Conservation (phyloP, 768 basidiomycete genomes). For the Xerocomellus dryophilus region DNA sequence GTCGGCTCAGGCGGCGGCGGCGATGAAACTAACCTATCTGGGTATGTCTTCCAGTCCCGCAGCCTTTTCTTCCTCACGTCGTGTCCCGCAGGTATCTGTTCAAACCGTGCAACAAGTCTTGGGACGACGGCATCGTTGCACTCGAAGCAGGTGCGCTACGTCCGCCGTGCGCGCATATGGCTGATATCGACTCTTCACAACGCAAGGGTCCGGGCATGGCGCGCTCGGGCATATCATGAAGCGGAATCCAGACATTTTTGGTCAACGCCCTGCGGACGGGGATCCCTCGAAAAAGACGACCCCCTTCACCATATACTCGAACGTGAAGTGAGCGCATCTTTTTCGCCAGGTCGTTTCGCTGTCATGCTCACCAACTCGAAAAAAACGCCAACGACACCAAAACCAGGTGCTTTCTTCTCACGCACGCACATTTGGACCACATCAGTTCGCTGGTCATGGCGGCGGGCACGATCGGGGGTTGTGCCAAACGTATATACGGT, state of each 20-base stretch:
- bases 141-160: slow-evolving; percentile 74
- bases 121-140: slow-evolving; percentile 80
- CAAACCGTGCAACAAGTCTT: slow-evolving; percentile 61
- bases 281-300: slow-evolving; percentile 16
- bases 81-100: slow-evolving; percentile 68
- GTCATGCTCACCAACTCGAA: not conserved
- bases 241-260: slow-evolving; percentile 55
- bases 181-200: not conserved
- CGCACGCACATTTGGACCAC: slow-evolving; percentile 92
- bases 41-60: slow-evolving; percentile 45
- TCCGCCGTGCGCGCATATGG: not conserved
- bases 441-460: slow-evolving; percentile 77
- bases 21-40: slow-evolving; percentile 83
- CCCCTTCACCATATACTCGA: slow-evolving; percentile 29
- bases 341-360: not conserved
- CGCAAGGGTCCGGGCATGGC: slow-evolving; percentile 79
- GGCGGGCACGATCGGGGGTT: slow-evolving; percentile 69
- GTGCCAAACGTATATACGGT: slow-evolving; percentile 62
- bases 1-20: slow-evolving; percentile 89
- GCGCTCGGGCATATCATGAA: slow-evolving; percentile 63
- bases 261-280: slow-evolving; percentile 13
- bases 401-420: slow-evolving; percentile 74
- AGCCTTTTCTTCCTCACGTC: slow-evolving; percentile 1
- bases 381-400: not conserved
- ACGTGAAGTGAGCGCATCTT: slow-evolving; percentile 29